Percentiles rank a stretch among this genome's conserved stretches.
Conservation (phyloP, 1,284 basidiomycete genomes). For the Wallemia ichthyophaga region DNA sequence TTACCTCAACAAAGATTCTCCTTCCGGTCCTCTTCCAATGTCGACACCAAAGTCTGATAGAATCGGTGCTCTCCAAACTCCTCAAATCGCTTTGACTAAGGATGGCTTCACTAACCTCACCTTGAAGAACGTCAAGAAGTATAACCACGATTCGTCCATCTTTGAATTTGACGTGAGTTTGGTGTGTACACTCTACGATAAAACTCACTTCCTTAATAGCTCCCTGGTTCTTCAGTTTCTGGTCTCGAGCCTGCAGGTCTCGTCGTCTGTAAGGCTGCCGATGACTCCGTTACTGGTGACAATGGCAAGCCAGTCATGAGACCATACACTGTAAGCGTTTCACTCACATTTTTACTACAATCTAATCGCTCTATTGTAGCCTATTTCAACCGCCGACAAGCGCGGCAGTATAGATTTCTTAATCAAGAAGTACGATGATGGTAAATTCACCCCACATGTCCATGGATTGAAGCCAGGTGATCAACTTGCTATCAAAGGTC, state of each 20-base stretch:
- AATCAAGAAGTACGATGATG: conserved; percentile 40
- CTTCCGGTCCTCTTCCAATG: neutral
- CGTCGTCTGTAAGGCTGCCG: conserved; percentile 20
- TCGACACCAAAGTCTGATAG: neutral
- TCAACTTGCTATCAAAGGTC: conserved; percentile 62
- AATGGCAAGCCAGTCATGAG: conserved; percentile 72
- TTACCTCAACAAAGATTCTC: neutral
- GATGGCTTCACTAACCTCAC: conserved; percentile 46
- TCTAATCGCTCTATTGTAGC: conserved; percentile 27
- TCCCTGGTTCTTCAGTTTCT: conserved; percentile 50
- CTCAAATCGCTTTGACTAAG: neutral
- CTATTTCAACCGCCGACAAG: conserved; percentile 37
- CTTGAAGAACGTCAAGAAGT: conserved; percentile 51
- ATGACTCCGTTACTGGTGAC: conserved; percentile 22
- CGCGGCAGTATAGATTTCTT: conserved; percentile 50
- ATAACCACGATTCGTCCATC: conserved; percentile 72
- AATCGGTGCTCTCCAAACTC: neutral
- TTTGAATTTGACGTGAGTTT: conserved; percentile 13
- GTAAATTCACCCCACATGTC: conserved; percentile 50
- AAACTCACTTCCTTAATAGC: conserved; percentile 18
- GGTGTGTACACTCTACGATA: neutral
- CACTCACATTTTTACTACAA: neutral
- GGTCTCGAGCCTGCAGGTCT: conserved; percentile 29
- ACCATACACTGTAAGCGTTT: conserved; percentile 16
- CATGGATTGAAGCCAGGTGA: conserved; percentile 43